Conservation (phyloP, 805 yeast species). For the Saccharomyces paradoxus region DNA sequence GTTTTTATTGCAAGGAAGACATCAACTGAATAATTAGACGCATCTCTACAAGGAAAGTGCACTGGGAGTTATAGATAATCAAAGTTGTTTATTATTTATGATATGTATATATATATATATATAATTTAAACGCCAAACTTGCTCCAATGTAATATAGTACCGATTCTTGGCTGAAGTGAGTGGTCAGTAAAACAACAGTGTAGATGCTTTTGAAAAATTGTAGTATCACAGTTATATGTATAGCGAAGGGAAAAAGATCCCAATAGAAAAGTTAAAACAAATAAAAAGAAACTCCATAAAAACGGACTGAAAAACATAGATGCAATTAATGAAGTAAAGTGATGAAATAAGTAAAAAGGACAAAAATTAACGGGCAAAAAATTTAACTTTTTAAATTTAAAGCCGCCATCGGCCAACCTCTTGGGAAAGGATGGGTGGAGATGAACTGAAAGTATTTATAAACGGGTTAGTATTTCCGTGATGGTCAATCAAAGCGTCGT, state of each 20-base stretch:
- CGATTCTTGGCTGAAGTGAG: background rate
- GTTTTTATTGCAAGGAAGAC: background rate
- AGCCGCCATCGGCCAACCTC: constrained; percentile 1
- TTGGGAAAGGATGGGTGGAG: constrained; percentile 9
- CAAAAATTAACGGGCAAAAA: background rate
- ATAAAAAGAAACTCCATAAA: background rate
- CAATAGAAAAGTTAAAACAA: background rate
- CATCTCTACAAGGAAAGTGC: background rate
- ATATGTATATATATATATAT: background rate
- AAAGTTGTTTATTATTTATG: background rate
- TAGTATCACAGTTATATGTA: background rate
- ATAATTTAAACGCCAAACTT: background rate
- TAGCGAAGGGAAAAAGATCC: background rate
- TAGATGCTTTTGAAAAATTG: background rate
- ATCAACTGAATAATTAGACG: background rate
- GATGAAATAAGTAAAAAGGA: background rate
- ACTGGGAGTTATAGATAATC: background rate
- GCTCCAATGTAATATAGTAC: background rate
- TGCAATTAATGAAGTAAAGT: background rate
- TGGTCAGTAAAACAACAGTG: background rate
- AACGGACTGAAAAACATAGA: background rate
- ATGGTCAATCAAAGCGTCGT: background rate
- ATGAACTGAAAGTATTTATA: background rate
- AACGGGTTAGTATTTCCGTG: background rate
- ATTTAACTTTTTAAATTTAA: background rate